phyloP scores from a whole-genome alignment of 2,329 filamentous ascomycete genomes.

The Didymella sp. region DNA sequence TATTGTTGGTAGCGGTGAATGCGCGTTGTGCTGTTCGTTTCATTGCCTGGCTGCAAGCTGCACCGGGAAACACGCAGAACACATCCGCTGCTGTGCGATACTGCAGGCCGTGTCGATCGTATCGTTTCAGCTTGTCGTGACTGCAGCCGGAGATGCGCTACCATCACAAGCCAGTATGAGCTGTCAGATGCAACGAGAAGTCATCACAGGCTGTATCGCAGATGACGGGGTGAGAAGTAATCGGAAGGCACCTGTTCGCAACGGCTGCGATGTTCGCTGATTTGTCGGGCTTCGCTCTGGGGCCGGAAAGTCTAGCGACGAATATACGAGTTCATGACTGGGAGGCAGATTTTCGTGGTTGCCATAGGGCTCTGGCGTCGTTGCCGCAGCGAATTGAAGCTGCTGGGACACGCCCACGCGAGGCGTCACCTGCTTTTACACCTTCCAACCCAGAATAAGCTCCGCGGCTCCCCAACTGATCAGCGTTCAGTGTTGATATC shows the following conservation, averaged over 20 bases:
- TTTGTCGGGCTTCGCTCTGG: not conserved
- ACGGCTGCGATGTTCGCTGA: not conserved
- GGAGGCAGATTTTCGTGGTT: not conserved
- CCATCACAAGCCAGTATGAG: conserved; percentile 13
- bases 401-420: conserved; percentile 10
- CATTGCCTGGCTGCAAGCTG: conserved; percentile 8
- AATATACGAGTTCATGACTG: not conserved
- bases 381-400: conserved; percentile 12
- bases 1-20: conserved; percentile 15
- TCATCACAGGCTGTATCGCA: conserved; percentile 3
- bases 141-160: conserved; percentile 11
- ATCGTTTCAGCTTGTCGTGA: conserved; percentile 9
- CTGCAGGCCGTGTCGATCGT: conserved; percentile 14
- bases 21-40: conserved; percentile 16
- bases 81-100: conserved; percentile 18
- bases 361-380: conserved; percentile 1
- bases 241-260: not conserved
- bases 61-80: conserved; percentile 10
- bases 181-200: conserved; percentile 12
- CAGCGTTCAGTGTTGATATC: not conserved
- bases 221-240: not conserved
- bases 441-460: not conserved
- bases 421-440: conserved; percentile 1
- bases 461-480: conserved; percentile 13
- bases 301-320: not conserved